These are phyloP conservation scores for Trichoderma simmonsii DNA, from an alignment of 2,329 filamentous ascomycete genomes.

Conservation along the genomic window DNA sequence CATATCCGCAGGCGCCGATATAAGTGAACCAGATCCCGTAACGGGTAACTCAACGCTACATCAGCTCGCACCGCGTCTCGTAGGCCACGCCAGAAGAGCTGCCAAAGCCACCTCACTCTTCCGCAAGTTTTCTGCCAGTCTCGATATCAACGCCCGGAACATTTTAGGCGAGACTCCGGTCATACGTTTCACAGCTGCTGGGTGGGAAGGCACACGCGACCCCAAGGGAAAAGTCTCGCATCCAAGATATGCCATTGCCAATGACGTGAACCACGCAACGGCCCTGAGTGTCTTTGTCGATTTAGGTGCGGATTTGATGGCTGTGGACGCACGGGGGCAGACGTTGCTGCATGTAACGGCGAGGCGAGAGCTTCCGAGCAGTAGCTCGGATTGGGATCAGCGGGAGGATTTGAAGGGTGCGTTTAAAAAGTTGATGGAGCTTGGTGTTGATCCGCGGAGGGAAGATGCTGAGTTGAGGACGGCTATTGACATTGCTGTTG, in stretches of 20 bases:
- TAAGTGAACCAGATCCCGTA: background rate
- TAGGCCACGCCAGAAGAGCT: background rate
- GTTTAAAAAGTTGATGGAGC: background rate
- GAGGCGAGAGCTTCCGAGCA: background rate
- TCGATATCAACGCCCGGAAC: background rate
- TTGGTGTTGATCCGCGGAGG: background rate
- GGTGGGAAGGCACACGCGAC: background rate
- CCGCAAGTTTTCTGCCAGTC: background rate
- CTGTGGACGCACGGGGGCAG: background rate
- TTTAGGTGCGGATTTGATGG: background rate
- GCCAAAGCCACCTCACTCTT: background rate
- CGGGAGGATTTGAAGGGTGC: background rate
- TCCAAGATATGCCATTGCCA: background rate
- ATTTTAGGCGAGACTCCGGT: background rate
- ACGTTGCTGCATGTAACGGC: background rate
- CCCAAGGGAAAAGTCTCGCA: background rate
- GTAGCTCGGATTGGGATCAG: background rate
- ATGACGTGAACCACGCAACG: background rate
- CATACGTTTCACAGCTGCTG: background rate
- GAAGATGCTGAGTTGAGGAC: background rate
- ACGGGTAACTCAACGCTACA: background rate
- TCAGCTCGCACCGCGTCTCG: background rate
- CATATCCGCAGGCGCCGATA: background rate
- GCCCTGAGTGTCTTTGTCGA: background rate
- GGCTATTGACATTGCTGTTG: constrained; percentile 5